A percentile compares a stretch with the other conserved stretches of the same genome.
Conservation (phyloP, 2,329 filamentous ascomycete genomes). For the Pseudogymnoascus sp. region DNA sequence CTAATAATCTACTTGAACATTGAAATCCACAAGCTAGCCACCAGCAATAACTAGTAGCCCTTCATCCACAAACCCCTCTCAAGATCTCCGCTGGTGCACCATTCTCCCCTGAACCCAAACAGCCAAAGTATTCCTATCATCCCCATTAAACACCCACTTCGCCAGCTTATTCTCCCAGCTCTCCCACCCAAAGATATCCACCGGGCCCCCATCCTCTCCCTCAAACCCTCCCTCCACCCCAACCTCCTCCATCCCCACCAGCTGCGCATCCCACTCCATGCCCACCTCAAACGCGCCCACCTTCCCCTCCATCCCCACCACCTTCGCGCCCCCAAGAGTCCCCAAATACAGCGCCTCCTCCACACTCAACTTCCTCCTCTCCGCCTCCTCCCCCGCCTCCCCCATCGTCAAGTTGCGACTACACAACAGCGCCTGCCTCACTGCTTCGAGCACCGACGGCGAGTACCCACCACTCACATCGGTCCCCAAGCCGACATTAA, state of each 20-base stretch:
- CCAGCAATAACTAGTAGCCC: not conserved
- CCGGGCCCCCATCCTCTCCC: constrained; percentile 45
- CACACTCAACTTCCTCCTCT: constrained; percentile 56
- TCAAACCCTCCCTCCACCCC: constrained; percentile 33
- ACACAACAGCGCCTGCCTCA: constrained; percentile 70
- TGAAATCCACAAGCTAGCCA: not conserved
- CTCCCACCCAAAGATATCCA: constrained; percentile 90
- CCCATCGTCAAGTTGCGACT: constrained; percentile 61
- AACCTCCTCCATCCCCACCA: constrained; percentile 52
- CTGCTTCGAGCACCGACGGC: constrained; percentile 72
- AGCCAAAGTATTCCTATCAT: constrained; percentile 78
- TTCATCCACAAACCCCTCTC: not conserved
- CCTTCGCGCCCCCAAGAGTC: constrained; percentile 76
- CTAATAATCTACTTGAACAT: not conserved
- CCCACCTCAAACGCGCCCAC: constrained; percentile 80
- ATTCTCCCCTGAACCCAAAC: constrained; percentile 85
- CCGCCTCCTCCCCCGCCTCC: constrained; percentile 36
- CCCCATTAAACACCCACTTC: constrained; percentile 92
- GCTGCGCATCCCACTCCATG: constrained; percentile 85
- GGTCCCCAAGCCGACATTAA: constrained; percentile 79
- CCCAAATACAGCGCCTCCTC: constrained; percentile 81
- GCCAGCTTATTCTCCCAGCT: constrained; percentile 75
- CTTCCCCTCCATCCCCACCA: constrained; percentile 62
- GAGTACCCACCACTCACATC: constrained; percentile 87
- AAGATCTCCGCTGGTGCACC: constrained; percentile 52